phyloP scores from a whole-genome alignment of 371 early-diverging fungal species.

The Mucor racemosus region DNA sequence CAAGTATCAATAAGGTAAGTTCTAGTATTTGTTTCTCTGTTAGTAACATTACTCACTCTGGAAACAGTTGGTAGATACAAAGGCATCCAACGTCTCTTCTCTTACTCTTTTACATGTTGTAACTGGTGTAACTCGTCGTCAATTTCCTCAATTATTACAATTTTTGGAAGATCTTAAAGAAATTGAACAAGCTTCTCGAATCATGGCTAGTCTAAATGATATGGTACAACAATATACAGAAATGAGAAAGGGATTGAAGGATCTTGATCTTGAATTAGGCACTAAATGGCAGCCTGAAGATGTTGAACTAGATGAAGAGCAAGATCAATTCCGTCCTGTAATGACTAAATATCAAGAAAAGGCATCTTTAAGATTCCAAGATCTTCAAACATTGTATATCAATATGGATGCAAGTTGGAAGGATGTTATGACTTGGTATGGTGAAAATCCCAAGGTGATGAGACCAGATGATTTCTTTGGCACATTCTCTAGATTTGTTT shows the following conservation, averaged over 20 bases:
- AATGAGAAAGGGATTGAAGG: slow-evolving; percentile 38
- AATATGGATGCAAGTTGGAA: slow-evolving; percentile 48
- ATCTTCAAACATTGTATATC: slow-evolving; percentile 36
- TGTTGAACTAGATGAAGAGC: slow-evolving; percentile 35
- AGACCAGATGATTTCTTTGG: slow-evolving; percentile 44
- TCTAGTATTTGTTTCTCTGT: no score
- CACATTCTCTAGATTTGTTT: slow-evolving; percentile 32
- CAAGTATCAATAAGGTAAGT: slow-evolving; percentile 51
- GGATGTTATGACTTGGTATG: slow-evolving; percentile 41
- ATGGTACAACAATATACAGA: slow-evolving; percentile 47
- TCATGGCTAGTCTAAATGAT: slow-evolving; percentile 44
- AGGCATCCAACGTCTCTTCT: slow-evolving; percentile 45
- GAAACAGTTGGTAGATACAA: slow-evolving; percentile 51
- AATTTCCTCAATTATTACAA: slow-evolving; percentile 50
- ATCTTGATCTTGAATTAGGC: slow-evolving; percentile 30
- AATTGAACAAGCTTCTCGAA: slow-evolving; percentile 36
- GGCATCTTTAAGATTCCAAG: slow-evolving; percentile 33
- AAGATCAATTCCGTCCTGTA: slow-evolving; percentile 32
- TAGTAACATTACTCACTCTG: not conserved
- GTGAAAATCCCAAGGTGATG: slow-evolving; percentile 43
- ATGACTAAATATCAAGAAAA: slow-evolving; percentile 31
- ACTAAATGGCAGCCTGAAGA: slow-evolving; percentile 40
- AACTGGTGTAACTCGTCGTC: slow-evolving; percentile 37
- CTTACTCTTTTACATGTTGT: slow-evolving; percentile 51
- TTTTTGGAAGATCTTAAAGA: slow-evolving; percentile 44